Evolutionary conservation across 371 early-diverging fungal species (phyloP).

Genomic region (Polyrhizophydium stewartii): DNA sequence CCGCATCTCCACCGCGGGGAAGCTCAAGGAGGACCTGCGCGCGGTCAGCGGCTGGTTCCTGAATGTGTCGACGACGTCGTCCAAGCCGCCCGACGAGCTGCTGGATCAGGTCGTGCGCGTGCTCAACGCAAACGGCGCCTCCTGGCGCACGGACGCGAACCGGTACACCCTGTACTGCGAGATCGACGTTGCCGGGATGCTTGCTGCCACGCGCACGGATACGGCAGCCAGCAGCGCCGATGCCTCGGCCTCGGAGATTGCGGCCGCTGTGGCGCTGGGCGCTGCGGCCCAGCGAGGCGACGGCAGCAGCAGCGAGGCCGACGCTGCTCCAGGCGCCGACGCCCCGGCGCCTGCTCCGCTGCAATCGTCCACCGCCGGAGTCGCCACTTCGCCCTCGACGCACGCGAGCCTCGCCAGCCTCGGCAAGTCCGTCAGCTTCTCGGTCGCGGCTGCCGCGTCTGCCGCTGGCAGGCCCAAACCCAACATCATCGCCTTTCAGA

Average conservation of each 20-base stretch:
- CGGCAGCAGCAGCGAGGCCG: background rate
- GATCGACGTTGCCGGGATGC: conserved; percentile 14
- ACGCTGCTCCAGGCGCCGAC: background rate
- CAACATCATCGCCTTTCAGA: conserved; percentile 31
- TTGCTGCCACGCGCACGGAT: no score
- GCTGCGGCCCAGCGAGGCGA: background rate
- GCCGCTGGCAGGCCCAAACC: no score
- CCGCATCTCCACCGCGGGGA: conserved; percentile 8
- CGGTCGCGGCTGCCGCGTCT: no score
- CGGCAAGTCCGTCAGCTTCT: no score
- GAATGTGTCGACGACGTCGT: conserved; percentile 41
- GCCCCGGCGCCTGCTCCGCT: no score
- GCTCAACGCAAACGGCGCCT: conserved; percentile 16
- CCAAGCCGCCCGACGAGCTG: conserved; percentile 30
- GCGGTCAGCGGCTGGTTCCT: conserved; percentile 45
- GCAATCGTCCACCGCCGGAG: no score
- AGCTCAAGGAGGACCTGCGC: conserved; percentile 30
- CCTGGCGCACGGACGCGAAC: conserved; percentile 8
- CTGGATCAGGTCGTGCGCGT: conserved; percentile 25
- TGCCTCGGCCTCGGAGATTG: no score
- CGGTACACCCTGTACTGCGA: conserved; percentile 25
- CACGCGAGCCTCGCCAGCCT: no score
- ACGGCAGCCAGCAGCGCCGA: no score
- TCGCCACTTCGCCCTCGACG: no score
- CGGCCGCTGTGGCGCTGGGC: no score